These are phyloP conservation scores for Urtica urens DNA, from an alignment of 306 rosid species.

Conservation along the genomic window DNA sequence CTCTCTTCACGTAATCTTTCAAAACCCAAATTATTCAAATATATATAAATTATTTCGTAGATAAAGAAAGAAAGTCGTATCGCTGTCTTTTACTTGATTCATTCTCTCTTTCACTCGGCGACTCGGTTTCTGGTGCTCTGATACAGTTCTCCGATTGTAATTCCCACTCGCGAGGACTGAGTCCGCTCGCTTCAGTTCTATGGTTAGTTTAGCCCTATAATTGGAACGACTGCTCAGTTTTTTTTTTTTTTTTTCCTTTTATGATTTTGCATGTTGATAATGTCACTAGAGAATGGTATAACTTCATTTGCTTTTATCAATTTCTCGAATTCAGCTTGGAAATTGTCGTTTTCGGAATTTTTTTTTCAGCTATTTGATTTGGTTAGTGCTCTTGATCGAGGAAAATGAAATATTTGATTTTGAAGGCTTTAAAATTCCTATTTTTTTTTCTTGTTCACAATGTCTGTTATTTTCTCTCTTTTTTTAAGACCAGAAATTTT, in stretches of 20 bases:
- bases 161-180: constrained; percentile 25
- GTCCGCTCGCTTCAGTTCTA: constrained; percentile 43
- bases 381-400: too few species aligned
- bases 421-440: too few species aligned
- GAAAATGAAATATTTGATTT: too few species aligned
- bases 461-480: too few species aligned
- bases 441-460: too few species aligned
- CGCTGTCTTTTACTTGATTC: background rate
- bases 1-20: background rate
- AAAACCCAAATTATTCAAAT: constrained; percentile 1
- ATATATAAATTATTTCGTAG: background rate
- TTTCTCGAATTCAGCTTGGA: too few species aligned
- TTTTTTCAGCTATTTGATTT: too few species aligned
- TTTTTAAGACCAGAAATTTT: background rate
- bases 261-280: constrained; percentile 1
- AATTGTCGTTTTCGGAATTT: too few species aligned
- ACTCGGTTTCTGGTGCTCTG: constrained; percentile 14
- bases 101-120: background rate
- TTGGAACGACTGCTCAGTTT: background rate
- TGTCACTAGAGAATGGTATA: background rate
- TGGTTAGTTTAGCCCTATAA: constrained; percentile 39
- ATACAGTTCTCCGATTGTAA: constrained; percentile 19
- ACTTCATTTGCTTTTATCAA: constrained; percentile 3
- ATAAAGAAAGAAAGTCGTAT: background rate
- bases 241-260: background rate